These are phyloP conservation scores for Paecilomyces dactylethromorphus DNA, from an alignment of 2,329 filamentous ascomycete genomes.

Conservation along the genomic window DNA sequence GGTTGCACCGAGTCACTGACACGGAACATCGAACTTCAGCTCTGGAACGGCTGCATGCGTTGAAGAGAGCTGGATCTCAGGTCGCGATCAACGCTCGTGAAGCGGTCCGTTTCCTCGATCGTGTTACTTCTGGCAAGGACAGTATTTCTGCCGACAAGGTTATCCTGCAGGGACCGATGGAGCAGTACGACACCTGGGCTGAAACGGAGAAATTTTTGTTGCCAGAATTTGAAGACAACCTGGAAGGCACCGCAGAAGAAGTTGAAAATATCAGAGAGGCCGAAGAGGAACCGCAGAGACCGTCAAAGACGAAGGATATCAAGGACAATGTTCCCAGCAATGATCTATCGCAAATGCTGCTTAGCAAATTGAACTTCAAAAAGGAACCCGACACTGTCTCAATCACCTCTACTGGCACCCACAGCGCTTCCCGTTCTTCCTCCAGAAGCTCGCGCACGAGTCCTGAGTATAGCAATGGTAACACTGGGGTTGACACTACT, in stretches of 20 bases:
- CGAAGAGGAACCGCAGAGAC: slow-evolving; percentile 11
- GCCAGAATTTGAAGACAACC: slow-evolving; percentile 38
- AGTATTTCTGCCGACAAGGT: slow-evolving; percentile 37
- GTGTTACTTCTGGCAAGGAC: slow-evolving; percentile 42
- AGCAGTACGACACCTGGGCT: slow-evolving; percentile 42
- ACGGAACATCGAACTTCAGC: slow-evolving; percentile 22
- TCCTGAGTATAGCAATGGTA: slow-evolving; percentile 30
- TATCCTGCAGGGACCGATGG: slow-evolving; percentile 43
- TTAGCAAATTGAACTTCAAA: slow-evolving; percentile 43
- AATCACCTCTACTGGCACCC: slow-evolving; percentile 34
- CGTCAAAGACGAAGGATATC: slow-evolving; percentile 12
- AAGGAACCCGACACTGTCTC: slow-evolving; percentile 33
- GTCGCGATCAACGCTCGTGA: slow-evolving; percentile 45
- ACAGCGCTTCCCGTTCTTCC: slow-evolving; percentile 37
- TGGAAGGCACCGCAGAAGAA: slow-evolving; percentile 16
- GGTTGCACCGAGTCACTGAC: slow-evolving; percentile 4
- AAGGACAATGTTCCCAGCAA: slow-evolving; percentile 21
- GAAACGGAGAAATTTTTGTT: slow-evolving; percentile 41
- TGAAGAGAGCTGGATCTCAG: slow-evolving; percentile 40
- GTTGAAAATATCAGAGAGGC: slow-evolving; percentile 9
- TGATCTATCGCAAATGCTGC: slow-evolving; percentile 41
- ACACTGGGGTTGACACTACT: slow-evolving; percentile 21
- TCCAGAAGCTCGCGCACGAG: slow-evolving; percentile 41
- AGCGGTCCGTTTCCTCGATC: slow-evolving; percentile 46
- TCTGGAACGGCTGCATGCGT: slow-evolving; percentile 39